Evolutionary conservation across 805 yeast species (phyloP).

Genomic region (Yarrowia sp.): DNA sequence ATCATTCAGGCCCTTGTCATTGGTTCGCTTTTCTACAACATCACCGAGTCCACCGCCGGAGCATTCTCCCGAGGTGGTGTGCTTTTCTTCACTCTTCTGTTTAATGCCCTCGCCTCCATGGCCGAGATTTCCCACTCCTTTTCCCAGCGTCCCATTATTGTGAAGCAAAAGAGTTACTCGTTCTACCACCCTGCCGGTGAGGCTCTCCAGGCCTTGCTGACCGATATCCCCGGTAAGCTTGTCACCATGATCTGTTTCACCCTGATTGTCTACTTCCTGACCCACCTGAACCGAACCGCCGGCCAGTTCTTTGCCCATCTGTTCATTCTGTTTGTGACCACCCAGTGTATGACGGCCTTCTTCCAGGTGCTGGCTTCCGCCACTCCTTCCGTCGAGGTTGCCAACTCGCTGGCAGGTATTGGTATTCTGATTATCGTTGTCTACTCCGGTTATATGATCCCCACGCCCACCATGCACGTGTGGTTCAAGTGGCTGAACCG

Average conservation of each 20-base stretch:
- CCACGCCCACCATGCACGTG: constrained; percentile 64
- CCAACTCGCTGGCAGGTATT: constrained; percentile 67
- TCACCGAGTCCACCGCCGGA: constrained; percentile 59
- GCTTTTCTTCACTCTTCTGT: constrained; percentile 64
- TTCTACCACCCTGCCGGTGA: constrained; percentile 79
- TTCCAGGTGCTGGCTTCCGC: constrained; percentile 63
- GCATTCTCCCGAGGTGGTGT: constrained; percentile 72
- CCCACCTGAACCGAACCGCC: constrained; percentile 57
- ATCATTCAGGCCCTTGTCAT: constrained; percentile 63
- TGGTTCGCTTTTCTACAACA: constrained; percentile 67
- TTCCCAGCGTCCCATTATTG: constrained; percentile 64
- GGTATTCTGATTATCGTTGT: constrained; percentile 58
- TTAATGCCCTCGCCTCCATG: constrained; percentile 66
- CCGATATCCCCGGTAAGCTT: constrained; percentile 69
- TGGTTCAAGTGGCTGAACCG: constrained; percentile 76
- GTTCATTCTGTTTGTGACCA: constrained; percentile 55
- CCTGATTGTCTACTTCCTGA: constrained; percentile 63
- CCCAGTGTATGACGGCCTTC: constrained; percentile 58
- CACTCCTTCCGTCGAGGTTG: constrained; percentile 59
- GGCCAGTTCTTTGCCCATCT: constrained; percentile 62
- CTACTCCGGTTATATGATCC: constrained; percentile 71
- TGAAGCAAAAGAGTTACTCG: constrained; percentile 74
- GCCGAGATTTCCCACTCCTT: constrained; percentile 61
- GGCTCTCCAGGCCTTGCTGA: constrained; percentile 65
- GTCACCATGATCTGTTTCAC: constrained; percentile 56